phyloP scores from a whole-genome alignment of 2,329 filamentous ascomycete genomes.

The Colletotrichum sp. region DNA sequence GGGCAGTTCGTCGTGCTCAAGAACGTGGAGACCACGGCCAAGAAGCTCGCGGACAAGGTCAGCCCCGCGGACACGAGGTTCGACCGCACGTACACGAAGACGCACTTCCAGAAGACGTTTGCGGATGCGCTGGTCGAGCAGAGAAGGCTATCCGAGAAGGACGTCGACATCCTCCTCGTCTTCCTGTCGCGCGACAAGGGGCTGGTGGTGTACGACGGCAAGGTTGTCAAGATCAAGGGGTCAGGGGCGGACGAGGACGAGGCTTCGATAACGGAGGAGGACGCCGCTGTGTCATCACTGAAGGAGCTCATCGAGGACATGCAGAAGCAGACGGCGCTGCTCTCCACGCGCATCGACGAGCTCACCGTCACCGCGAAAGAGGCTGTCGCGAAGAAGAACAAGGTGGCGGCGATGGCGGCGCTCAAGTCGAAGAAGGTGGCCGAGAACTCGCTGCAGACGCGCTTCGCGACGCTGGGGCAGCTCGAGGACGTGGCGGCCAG shows the following conservation, averaged over 20 bases:
- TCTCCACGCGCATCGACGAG: conserved; percentile 70
- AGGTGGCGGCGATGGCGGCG: conserved; percentile 75
- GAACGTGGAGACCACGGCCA: conserved; percentile 65
- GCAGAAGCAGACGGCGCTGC: conserved; percentile 71
- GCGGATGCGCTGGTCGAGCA: conserved; percentile 54
- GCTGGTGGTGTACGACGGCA: conserved; percentile 62
- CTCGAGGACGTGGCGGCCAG: conserved; percentile 83
- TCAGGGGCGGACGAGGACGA: conserved; percentile 46
- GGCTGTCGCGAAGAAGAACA: conserved; percentile 76
- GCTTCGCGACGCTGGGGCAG: conserved; percentile 77
- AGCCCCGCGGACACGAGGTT: conserved; percentile 49
- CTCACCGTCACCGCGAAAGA: conserved; percentile 70
- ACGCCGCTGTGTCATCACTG: conserved; percentile 82
- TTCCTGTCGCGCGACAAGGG: conserved; percentile 73
- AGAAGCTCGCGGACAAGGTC: conserved; percentile 54
- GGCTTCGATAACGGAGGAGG: conserved; percentile 71
- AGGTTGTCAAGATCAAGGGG: conserved; percentile 76
- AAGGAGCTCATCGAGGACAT: conserved; percentile 80
- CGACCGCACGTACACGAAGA: conserved; percentile 71
- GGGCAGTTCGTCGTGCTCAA: conserved; percentile 70
- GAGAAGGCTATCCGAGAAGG: conserved; percentile 61
- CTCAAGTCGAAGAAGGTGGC: conserved; percentile 84
- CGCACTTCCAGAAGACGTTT: conserved; percentile 67
- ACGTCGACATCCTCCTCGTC: conserved; percentile 72
- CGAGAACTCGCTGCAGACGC: conserved; percentile 74